A percentile compares a stretch with the other conserved stretches of the same genome.
phyloP scores from a whole-genome alignment of 306 rosid genomes.

The Trifolium pratense region DNA sequence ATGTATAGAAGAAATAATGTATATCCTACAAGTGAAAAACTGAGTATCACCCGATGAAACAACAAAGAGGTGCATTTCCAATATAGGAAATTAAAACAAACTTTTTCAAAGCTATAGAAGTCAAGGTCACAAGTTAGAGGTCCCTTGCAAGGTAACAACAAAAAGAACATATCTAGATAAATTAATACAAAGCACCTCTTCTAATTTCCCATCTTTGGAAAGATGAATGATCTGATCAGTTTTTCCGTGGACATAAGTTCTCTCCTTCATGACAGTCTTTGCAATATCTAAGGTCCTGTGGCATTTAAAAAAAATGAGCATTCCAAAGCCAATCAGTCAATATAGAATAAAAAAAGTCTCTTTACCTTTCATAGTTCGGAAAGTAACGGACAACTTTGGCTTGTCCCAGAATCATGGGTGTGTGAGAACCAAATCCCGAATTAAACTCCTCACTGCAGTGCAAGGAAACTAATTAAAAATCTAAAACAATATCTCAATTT shows the following conservation, averaged over 20 bases:
- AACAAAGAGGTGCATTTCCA: conserved; percentile 7
- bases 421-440: conserved; percentile 95
- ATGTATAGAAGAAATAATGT: conserved; percentile 11
- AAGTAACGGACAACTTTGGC: conserved; percentile 91
- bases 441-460: conserved; percentile 78
- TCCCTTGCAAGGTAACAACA: background rate
- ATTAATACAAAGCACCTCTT: conserved; percentile 61
- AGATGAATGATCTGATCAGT: conserved; percentile 72
- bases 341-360: conserved; percentile 17
- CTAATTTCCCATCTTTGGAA: conserved; percentile 71
- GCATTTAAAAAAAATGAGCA: conserved; percentile 47
- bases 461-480: conserved; percentile 42
- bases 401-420: conserved; percentile 94
- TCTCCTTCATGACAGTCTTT: conserved; percentile 77
- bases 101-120: background rate
- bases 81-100: conserved; percentile 3
- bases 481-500: conserved; percentile 35
- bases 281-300: conserved; percentile 76
- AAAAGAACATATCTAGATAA: conserved; percentile 33
- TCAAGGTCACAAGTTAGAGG: conserved; percentile 23
- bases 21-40: conserved; percentile 19
- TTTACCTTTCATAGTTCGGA: conserved; percentile 83
- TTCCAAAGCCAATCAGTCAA: conserved; percentile 22
- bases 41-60: background rate
- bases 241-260: conserved; percentile 65